Base-by-base conservation (phyloP, 345 rosid genomes). In the Hibiscus syriacus region DNA sequence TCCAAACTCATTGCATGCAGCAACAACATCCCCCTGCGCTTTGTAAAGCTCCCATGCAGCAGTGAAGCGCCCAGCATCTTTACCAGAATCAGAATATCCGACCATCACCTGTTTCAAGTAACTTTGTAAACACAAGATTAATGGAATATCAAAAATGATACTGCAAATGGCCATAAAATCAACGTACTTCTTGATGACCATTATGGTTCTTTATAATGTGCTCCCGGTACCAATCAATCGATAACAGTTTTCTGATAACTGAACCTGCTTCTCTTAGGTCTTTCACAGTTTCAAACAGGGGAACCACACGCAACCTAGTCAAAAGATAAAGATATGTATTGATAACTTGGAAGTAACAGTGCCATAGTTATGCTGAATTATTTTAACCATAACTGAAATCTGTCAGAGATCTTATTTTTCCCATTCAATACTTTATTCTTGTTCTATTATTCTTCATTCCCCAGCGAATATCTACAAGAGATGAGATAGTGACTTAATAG, bases 11-110 rank as follows among this genome's bases (percentile, higher is more conserved):
- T 86, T 87, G 73, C 97, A 93, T 23, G 97, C 95, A 45, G 91
- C 91, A 57, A 87, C 97, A 83, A 93, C 98, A 82, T 91, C 90
- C 81, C 89, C 98, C 73, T 90, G 98, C 48, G 98, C 98, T 81
- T 93, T 93, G 81, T 93, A 93, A 26, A 93, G 95, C 76, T 93
- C 98, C 97, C 96, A 93, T 4, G 96, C 98, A 36, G 97, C 98
- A 17, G 97, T 89, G 75, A 93, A 93, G 56, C 96, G 87, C 14
- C 98, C 96, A 64, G 97, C 91, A 76, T 90, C 97, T 85, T 93
- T 92, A 57, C 98, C 98, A 27, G 98, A 90, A 79, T 93, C 97
- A 52, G 97, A 90, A 81, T 89, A 93, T 77, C 98, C 98, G 73
- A 93, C 98, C 98, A 93, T 90, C 66, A 93, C 98, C 98, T 90